These are phyloP conservation scores for Immersiporthe knoxdaviesiana DNA, from an alignment of 2,329 filamentous ascomycete genomes.

Conservation along the genomic window DNA sequence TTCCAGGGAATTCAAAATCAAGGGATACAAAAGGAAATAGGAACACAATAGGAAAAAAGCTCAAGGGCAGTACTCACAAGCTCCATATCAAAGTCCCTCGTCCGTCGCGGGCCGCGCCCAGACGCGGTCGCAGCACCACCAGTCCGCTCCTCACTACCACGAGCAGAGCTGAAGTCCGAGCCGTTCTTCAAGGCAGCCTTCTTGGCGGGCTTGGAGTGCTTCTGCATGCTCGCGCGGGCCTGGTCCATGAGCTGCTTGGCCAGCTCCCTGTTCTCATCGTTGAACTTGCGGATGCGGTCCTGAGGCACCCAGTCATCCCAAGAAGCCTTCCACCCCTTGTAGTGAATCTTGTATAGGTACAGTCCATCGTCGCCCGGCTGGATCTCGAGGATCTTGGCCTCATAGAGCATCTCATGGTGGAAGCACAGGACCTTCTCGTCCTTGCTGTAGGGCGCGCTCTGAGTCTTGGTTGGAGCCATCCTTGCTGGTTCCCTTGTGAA, in stretches of 20 bases:
- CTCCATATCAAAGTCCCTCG: constrained; percentile 81
- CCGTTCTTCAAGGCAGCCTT: constrained; percentile 54
- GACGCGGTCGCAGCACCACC: constrained; percentile 62
- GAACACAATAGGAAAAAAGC: constrained; percentile 28
- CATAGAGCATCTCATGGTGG: constrained; percentile 95
- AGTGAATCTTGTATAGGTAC: constrained; percentile 91
- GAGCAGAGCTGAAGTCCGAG: constrained; percentile 64
- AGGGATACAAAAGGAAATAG: not conserved
- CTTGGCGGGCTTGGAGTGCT: constrained; percentile 45
- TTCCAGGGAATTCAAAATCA: constrained; percentile 15
- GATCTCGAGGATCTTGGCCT: constrained; percentile 91
- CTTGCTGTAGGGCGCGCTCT: constrained; percentile 61
- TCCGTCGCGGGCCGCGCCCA: constrained; percentile 71
- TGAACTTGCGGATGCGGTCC: constrained; percentile 92
- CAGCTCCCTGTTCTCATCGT: constrained; percentile 91
- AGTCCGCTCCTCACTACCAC: constrained; percentile 78
- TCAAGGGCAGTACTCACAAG: constrained; percentile 61
- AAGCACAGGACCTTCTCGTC: constrained; percentile 97
- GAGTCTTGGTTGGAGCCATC: constrained; percentile 48
- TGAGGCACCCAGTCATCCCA: constrained; percentile 99
- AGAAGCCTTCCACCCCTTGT: constrained; percentile 99
- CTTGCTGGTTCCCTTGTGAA: constrained; percentile 8
- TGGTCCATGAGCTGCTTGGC: constrained; percentile 74
- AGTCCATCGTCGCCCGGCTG: constrained; percentile 70
- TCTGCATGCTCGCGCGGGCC: constrained; percentile 62